These are phyloP conservation scores for Pholiota molesta DNA, from an alignment of 768 basidiomycete genomes.

Conservation along the genomic window DNA sequence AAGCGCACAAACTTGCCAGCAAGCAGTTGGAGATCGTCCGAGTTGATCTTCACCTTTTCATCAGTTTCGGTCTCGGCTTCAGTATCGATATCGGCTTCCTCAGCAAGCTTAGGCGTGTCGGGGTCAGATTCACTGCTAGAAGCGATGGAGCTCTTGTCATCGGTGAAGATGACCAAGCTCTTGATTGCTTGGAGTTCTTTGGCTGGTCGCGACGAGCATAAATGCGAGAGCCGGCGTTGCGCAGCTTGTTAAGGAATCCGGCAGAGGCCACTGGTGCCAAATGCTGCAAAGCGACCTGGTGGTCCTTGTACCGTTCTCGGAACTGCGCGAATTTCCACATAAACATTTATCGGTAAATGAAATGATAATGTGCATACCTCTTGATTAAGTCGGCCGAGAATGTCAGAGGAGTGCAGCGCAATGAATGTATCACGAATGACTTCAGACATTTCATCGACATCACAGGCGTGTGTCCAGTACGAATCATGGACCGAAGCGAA, in stretches of 20 bases:
- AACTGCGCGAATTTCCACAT: conserved; percentile 49
- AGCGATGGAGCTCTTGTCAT: conserved; percentile 33
- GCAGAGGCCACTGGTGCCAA: conserved; percentile 32
- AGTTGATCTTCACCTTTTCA: conserved; percentile 22
- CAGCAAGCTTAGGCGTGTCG: conserved; percentile 20
- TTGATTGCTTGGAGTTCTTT: conserved; percentile 30
- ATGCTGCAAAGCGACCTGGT: conserved; percentile 61
- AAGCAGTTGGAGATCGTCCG: conserved; percentile 28
- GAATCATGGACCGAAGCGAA: conserved; percentile 99
- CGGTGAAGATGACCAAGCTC: conserved; percentile 40
- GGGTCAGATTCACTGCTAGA: conserved; percentile 22
- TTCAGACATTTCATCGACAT: conserved; percentile 85
- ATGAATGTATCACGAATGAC: conserved; percentile 95
- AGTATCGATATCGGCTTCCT: conserved; percentile 10
- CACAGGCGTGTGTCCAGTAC: conserved; percentile 95
- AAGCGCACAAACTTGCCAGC: conserved; percentile 74
- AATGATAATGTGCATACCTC: conserved; percentile 57
- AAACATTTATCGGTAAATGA: not conserved
- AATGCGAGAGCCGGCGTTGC: conserved; percentile 47
- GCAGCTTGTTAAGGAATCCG: conserved; percentile 42
- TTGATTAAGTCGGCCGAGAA: conserved; percentile 67
- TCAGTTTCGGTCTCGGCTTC: conserved; percentile 17
- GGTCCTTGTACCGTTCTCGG: conserved; percentile 73
- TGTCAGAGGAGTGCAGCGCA: conserved; percentile 85
- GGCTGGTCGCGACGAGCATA: conserved; percentile 44